Evolutionary conservation across 2,329 filamentous ascomycete genomes (phyloP), one percentile per base, ranked within the genome.

Genomic region (Neurospora sp.): DNA sequence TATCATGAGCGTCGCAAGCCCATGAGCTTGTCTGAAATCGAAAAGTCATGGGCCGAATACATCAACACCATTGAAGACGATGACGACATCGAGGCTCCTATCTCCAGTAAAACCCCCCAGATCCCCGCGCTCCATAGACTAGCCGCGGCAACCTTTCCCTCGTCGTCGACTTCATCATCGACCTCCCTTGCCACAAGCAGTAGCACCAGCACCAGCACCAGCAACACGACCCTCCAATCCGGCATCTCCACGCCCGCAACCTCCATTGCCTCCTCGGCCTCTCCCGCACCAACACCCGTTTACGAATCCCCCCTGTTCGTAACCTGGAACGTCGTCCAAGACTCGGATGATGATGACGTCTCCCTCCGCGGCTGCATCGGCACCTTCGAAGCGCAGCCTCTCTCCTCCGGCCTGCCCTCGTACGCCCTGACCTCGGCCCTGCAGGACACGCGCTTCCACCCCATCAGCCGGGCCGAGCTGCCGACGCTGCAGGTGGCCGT

Each of bases 321-420:
- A 66, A 97, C 94, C 8, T 98, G 95, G 94, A 97, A 97, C 82
- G 93, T 88, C 0, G 52, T 62, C 52, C 23, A 17, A 33, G 52
- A 62, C 28, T 28, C 19, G 11, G 46, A 52, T 28, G 52, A 36
- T 36, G 33, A 62, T 8, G 52, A 62, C 23, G 75, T 93, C 69
- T 88, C 86, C 8, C 87, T 99, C 58, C 90, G 96, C 71, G 96
- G 96, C 71, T 99, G 96, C 84, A 98, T 99, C 78, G 96, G 96
- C 75, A 99, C 95, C 2, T 99, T 98, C 77, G 91, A 94, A 77
- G 80, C 89, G 2, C 88, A 92, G 76, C 87, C 91, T 67, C 86
- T 99, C 13, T 85, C 89, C 38, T 81, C 87, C 1, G 94, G 93
- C 4, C 83, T 99, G 62, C 84, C 88, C 68, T 89, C 88, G 72